These are phyloP conservation scores for Helotiales sp. DNA, from an alignment of 2,329 filamentous ascomycete species.

Conservation along the genomic window DNA sequence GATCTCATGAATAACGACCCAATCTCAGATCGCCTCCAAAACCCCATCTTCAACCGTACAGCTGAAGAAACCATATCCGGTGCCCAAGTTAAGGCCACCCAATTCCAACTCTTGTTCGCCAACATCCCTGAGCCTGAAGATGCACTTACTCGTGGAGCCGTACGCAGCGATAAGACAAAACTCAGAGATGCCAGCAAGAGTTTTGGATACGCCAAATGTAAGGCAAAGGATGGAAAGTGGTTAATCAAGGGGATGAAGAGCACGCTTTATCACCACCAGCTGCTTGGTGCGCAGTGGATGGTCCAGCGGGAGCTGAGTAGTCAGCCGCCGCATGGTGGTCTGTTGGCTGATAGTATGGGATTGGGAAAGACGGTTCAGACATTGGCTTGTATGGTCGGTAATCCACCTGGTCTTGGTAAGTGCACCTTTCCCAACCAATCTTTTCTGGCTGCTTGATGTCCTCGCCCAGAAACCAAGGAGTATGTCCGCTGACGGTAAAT, in stretches of 20 bases:
- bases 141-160: conserved; percentile 10
- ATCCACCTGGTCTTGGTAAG: conserved; percentile 43
- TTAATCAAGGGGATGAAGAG: conserved; percentile 54
- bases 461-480: no score
- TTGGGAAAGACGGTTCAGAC: conserved; percentile 66
- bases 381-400: conserved; percentile 45
- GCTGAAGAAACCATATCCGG: conserved; percentile 31
- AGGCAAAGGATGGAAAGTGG: conserved; percentile 46
- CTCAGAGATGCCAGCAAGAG: conserved; percentile 48
- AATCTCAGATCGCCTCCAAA: conserved; percentile 32
- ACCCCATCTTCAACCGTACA: conserved; percentile 30
- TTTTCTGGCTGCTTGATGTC: no score
- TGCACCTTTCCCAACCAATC: background rate
- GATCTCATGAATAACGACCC: conserved; percentile 32
- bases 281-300: conserved; percentile 61
- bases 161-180: conserved; percentile 44
- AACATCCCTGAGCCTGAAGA: conserved; percentile 35
- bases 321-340: conserved; percentile 53
- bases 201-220: conserved; percentile 48
- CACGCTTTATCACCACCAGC: conserved; percentile 54
- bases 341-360: conserved; percentile 67
- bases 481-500: conserved; percentile 18
- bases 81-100: conserved; percentile 29
- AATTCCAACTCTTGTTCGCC: conserved; percentile 36
- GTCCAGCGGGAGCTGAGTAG: conserved; percentile 51